Evolutionary conservation across 2,329 filamentous ascomycete species (phyloP), one percentile per base, ranked within the genome.

Genomic region (Beauveria scarabaeidicola): DNA sequence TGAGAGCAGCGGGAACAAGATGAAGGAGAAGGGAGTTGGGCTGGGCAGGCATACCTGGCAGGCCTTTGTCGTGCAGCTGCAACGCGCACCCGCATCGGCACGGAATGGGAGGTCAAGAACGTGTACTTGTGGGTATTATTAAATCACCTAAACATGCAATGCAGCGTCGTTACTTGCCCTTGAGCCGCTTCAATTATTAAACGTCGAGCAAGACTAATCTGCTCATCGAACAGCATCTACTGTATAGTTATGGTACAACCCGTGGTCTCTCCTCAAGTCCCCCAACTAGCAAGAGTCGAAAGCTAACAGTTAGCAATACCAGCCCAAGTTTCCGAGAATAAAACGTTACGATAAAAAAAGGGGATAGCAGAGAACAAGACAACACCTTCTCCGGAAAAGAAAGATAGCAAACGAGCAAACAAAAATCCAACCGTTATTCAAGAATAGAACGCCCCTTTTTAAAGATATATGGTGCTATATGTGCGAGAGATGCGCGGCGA

Each of bases 1-100:
- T 8, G 25, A 27, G 25, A 27, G 25, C 25, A 27, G 27, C 27
- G 27, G 27, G 27, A 29, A 29, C 9, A 29, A 29, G 9, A 29
- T 2, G 27, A 29, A 29, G 27, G 9, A 29, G 27, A 29, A 29
- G 27, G 27, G 27, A 29, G 46, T 29, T 3, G 25, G 21, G 8
- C 5, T 36, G 11, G 41, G n/a, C 8, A 7, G 29, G 53, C 25
- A 19, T 10, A 19, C 57, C 21, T 57, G 54, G 54, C 29, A 52
- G 19, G 61, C 55, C 1, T 50, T 59, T 23, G 27, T 54, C 55
- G 50, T n/a, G 54, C 15, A 52, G 44, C 55, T 59, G 50, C 52
- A 61, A 60, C 52, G 15, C 59, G 27, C 59, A 59, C n/a, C 3
- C 59, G 61, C 3, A 36, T 63, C 15, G 53, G 54, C 46, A 62